Conservation (phyloP, 352 stramenopile genomes). For the Globisporangium iwayamae region DNA sequence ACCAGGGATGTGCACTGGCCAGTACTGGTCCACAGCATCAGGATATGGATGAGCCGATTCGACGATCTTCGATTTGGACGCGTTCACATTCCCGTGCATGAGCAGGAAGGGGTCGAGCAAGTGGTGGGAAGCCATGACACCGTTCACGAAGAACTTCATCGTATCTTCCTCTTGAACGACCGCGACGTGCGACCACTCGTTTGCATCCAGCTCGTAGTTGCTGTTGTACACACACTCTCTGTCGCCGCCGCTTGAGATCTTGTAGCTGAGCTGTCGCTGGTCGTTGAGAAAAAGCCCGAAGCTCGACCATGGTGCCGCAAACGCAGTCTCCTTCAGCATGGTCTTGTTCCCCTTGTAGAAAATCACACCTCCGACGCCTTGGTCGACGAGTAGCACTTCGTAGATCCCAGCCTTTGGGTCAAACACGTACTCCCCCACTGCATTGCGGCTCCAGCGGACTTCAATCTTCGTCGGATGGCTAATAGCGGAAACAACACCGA, state of each 20-base stretch:
- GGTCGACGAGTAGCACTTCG: conserved; percentile 50
- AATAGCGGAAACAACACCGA: conserved; percentile 50
- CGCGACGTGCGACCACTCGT: conserved; percentile 64
- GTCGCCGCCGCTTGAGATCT: conserved; percentile 49
- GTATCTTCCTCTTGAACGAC: conserved; percentile 63
- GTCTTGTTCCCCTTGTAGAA: conserved; percentile 72
- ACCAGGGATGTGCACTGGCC: conserved; percentile 64
- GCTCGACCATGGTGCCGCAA: conserved; percentile 61
- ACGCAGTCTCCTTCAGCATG: conserved; percentile 41
- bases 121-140: conserved; percentile 55
- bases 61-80: conserved; percentile 49
- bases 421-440: conserved; percentile 40
- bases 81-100: conserved; percentile 35
- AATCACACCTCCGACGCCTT: conserved; percentile 56
- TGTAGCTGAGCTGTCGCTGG: conserved; percentile 61
- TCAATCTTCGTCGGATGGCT: conserved; percentile 35
- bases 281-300: conserved; percentile 69
- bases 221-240: conserved; percentile 65
- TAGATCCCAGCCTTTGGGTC: conserved; percentile 45
- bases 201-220: conserved; percentile 53
- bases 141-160: conserved; percentile 69
- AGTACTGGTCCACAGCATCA: conserved; percentile 59
- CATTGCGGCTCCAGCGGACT: conserved; percentile 42
- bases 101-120: conserved; percentile 65
- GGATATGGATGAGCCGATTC: conserved; percentile 58